Evolutionary conservation across 495 filamentous ascomycete species (phyloP).

Genomic region (Hypoxylon trugodes): DNA sequence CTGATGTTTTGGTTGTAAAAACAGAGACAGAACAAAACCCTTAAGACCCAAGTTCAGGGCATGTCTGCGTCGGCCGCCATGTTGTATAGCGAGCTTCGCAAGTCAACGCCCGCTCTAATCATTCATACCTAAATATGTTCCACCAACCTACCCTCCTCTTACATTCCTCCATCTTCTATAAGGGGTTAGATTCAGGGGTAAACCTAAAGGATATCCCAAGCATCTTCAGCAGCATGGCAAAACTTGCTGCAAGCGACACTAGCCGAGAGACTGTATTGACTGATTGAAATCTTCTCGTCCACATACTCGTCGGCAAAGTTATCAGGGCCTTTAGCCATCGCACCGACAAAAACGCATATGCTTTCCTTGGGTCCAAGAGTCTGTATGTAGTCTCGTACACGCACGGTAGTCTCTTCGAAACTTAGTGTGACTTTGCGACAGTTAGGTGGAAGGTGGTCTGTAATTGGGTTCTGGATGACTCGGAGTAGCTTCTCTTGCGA

Average conservation of each 20-base stretch:
- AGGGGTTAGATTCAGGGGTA: slow-evolving; percentile 5
- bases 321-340: slow-evolving; percentile 96
- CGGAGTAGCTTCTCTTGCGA: slow-evolving; percentile 97
- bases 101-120: slow-evolving; percentile 29
- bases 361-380: slow-evolving; percentile 82
- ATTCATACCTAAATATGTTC: slow-evolving; percentile 41
- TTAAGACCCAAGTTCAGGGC: slow-evolving; percentile 55
- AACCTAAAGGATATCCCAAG: slow-evolving; percentile 86
- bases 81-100: slow-evolving; percentile 57
- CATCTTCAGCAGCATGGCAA: slow-evolving; percentile 97
- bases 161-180: slow-evolving; percentile 22
- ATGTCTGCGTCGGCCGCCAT: slow-evolving; percentile 51
- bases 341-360: slow-evolving; percentile 95
- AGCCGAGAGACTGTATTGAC: slow-evolving; percentile 95
- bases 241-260: slow-evolving; percentile 99
- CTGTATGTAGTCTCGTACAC: slow-evolving; percentile 87
- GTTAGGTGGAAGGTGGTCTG: slow-evolving; percentile 93
- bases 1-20: slow-evolving; percentile 84
- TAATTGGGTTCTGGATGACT: slow-evolving; percentile 97
- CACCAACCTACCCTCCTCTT: slow-evolving; percentile 35
- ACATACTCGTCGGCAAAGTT: slow-evolving; percentile 95
- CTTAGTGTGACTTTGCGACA: slow-evolving; percentile 97
- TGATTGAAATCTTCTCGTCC: slow-evolving; percentile 97
- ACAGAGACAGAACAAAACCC: slow-evolving; percentile 69
- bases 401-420: slow-evolving; percentile 87